phyloP scores from a whole-genome alignment of 495 filamentous ascomycete genomes.

The Glarea lozoyensis region DNA sequence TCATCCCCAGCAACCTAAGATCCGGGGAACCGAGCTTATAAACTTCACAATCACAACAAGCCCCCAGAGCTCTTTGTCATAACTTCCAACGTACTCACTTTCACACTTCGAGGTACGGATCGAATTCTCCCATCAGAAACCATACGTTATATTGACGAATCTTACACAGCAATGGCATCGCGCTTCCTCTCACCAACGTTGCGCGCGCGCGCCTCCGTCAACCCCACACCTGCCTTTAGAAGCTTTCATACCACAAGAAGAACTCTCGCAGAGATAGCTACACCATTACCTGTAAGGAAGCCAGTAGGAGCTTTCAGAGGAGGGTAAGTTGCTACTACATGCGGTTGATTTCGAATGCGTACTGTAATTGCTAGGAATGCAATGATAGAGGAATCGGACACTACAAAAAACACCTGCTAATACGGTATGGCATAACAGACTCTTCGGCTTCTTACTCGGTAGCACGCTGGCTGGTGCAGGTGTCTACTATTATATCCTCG shows the following conservation, averaged over 20 bases:
- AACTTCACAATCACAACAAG: neutral
- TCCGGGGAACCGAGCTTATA: neutral
- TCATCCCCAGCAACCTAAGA: no score
- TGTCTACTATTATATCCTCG: slow-evolving; percentile 85
- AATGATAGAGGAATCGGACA: no score
- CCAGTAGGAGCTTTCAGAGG: slow-evolving; percentile 88
- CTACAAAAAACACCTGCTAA: no score
- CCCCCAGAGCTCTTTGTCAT: no score
- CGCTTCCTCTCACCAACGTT: slow-evolving; percentile 32
- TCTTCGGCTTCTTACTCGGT: slow-evolving; percentile 92
- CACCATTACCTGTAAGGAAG: slow-evolving; percentile 58
- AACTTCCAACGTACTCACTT: no score
- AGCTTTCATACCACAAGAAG: slow-evolving; percentile 38
- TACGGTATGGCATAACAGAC: slow-evolving; percentile 33
- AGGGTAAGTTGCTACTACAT: slow-evolving; percentile 52
- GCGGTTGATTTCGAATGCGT: neutral
- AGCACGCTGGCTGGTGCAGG: slow-evolving; percentile 66
- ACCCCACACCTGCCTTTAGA: slow-evolving; percentile 19
- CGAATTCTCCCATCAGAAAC: neutral
- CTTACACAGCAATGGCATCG: slow-evolving; percentile 40
- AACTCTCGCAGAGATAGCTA: slow-evolving; percentile 22
- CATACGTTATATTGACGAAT: no score
- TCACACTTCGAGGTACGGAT: no score
- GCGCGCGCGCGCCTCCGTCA: slow-evolving; percentile 22
- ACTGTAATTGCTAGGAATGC: no score